phyloP scores from a whole-genome alignment of 345 rosid genomes.

The Sisymbrium altissimum region DNA sequence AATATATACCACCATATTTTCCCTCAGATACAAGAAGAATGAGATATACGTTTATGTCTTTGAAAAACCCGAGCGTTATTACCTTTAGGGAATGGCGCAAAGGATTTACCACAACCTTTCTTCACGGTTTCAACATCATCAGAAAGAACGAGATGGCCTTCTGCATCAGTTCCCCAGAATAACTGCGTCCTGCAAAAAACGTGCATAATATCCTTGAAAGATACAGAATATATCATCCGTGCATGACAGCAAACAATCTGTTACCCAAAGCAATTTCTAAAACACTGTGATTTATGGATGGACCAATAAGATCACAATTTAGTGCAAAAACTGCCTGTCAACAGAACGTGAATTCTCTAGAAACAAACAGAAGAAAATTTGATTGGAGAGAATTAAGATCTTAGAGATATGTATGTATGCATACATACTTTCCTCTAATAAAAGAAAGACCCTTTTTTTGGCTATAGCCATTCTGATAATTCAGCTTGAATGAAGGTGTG shows the following conservation, averaged over 20 bases:
- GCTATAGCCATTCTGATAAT: too few relatives aligned
- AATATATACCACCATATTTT: neutral
- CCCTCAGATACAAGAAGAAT: neutral
- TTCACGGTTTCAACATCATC: slow-evolving; percentile 64
- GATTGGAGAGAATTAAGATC: too few relatives aligned
- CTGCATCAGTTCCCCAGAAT: slow-evolving; percentile 85
- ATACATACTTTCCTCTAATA: neutral
- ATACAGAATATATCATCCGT: too few relatives aligned
- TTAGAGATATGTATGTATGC: too few relatives aligned
- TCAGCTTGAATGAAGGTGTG: neutral
- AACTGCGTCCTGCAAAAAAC: slow-evolving; percentile 69
- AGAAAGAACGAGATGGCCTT: slow-evolving; percentile 72
- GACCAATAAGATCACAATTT: too few relatives aligned
- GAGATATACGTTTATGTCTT: neutral
- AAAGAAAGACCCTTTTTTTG: neutral
- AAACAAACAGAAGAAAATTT: too few relatives aligned
- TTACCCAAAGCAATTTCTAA: too few relatives aligned
- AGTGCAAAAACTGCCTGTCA: too few relatives aligned
- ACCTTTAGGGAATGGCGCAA: slow-evolving; percentile 94
- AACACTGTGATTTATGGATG: too few relatives aligned
- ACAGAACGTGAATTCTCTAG: too few relatives aligned
- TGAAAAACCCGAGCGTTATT: slow-evolving; percentile 17
- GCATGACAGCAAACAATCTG: too few relatives aligned
- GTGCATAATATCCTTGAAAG: neutral
- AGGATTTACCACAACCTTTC: slow-evolving; percentile 90